Conservation (phyloP, 768 basidiomycete species). For the Pulveroboletus sp. region DNA sequence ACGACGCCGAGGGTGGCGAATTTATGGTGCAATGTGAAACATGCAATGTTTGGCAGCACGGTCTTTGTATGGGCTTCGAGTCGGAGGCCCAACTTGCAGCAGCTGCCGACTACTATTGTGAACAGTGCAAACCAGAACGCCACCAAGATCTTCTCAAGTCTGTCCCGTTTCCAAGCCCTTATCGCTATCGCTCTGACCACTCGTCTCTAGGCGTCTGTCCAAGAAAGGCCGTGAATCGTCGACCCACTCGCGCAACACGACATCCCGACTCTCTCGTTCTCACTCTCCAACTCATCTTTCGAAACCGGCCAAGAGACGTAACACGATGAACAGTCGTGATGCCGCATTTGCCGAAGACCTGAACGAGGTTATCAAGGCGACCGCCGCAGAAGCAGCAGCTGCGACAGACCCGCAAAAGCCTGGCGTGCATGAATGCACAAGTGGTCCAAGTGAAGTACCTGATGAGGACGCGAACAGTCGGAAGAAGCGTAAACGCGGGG, state of each 20-base stretch:
- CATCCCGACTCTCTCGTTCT: constrained; percentile 68
- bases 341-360: constrained; percentile 89
- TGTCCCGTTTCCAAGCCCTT: constrained; percentile 30
- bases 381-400: constrained; percentile 67
- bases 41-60: constrained; percentile 98
- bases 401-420: constrained; percentile 40
- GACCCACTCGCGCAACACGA: constrained; percentile 56
- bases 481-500: constrained; percentile 74
- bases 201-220: constrained; percentile 52
- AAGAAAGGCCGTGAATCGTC: constrained; percentile 65
- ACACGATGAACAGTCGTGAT: constrained; percentile 97
- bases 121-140: constrained; percentile 84
- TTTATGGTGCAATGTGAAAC: constrained; percentile 98
- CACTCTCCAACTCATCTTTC: constrained; percentile 64
- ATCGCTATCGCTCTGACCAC: constrained; percentile 18
- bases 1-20: constrained; percentile 81
- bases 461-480: constrained; percentile 51
- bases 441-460: constrained; percentile 41
- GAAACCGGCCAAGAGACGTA: constrained; percentile 80
- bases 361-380: constrained; percentile 72
- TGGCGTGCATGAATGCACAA: constrained; percentile 35
- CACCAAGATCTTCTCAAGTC: constrained; percentile 83
- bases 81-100: constrained; percentile 69
- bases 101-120: constrained; percentile 91
- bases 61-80: constrained; percentile 91